A percentile compares a stretch with the other conserved stretches of the same genome.
These are phyloP conservation scores for Tricholoma matsutake DNA, from an alignment of 768 basidiomycete species.

Conservation along the genomic window DNA sequence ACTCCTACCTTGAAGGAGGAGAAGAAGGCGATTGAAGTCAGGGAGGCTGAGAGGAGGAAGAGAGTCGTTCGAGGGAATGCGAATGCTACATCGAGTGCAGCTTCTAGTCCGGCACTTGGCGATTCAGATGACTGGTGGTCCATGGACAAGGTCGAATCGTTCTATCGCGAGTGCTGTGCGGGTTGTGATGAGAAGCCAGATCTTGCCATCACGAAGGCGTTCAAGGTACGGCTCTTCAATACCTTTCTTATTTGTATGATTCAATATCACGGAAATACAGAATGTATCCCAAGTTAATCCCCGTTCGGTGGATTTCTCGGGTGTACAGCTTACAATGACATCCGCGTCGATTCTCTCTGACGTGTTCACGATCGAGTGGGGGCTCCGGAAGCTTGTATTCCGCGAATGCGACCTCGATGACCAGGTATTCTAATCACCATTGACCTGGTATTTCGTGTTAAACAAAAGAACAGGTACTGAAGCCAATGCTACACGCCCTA, in stretches of 20 bases:
- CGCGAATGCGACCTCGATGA: slow-evolving; percentile 89
- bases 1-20: slow-evolving; percentile 78
- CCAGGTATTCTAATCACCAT: slow-evolving; percentile 43
- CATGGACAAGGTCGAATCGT: slow-evolving; percentile 76
- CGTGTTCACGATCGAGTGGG: slow-evolving; percentile 92
- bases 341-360: slow-evolving; percentile 84
- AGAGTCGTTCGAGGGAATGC: slow-evolving; percentile 62
- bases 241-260: background rate
- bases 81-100: slow-evolving; percentile 2
- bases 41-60: slow-evolving; percentile 64
- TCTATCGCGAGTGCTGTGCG: slow-evolving; percentile 83
- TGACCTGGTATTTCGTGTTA: background rate
- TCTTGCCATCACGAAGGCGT: slow-evolving; percentile 58
- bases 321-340: slow-evolving; percentile 67
- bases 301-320: slow-evolving; percentile 75
- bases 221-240: slow-evolving; percentile 52
- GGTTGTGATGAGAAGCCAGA: slow-evolving; percentile 73
- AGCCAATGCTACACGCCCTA: slow-evolving; percentile 87
- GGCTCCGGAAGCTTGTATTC: slow-evolving; percentile 78
- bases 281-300: slow-evolving; percentile 54
- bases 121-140: slow-evolving; percentile 76
- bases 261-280: slow-evolving; percentile 27
- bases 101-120: slow-evolving; percentile 22
- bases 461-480: slow-evolving; percentile 55
- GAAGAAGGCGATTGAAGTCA: slow-evolving; percentile 74